Evolutionary conservation across 2,329 filamentous ascomycete genomes (phyloP).

Genomic region (Stachybotrys chlorohalonatus): DNA sequence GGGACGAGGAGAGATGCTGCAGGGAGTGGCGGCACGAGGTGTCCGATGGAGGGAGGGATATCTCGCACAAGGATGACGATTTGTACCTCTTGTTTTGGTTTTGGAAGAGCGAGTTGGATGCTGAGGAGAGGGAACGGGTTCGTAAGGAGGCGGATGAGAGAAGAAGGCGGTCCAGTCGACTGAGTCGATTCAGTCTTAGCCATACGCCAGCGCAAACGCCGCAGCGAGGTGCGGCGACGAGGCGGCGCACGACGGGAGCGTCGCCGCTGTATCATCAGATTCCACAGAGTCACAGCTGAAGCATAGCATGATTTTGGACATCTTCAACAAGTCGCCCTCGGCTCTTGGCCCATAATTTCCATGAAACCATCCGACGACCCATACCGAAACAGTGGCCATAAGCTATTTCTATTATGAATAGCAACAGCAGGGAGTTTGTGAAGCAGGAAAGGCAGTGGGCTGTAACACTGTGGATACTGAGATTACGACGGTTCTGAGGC

Average conservation of each 20-base stretch:
- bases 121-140: neutral
- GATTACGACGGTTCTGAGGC: too few species aligned
- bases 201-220: neutral
- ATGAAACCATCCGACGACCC: too few species aligned
- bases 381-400: too few species aligned
- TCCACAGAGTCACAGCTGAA: neutral
- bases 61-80: neutral
- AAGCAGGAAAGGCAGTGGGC: too few species aligned
- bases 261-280: neutral
- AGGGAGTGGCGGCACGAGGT: neutral
- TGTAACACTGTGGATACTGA: too few species aligned
- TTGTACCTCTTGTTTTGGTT: neutral
- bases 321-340: neutral
- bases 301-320: neutral
- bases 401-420: too few species aligned
- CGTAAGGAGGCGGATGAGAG: neutral
- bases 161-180: neutral
- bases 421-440: too few species aligned
- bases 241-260: neutral
- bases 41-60: neutral
- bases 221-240: neutral
- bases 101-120: neutral
- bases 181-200: neutral
- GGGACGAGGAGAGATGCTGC: constrained; percentile 1
- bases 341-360: too few species aligned